Evolutionary conservation across 768 basidiomycete genomes (phyloP).

Genomic region (Candolleomyces aberdarensis): DNA sequence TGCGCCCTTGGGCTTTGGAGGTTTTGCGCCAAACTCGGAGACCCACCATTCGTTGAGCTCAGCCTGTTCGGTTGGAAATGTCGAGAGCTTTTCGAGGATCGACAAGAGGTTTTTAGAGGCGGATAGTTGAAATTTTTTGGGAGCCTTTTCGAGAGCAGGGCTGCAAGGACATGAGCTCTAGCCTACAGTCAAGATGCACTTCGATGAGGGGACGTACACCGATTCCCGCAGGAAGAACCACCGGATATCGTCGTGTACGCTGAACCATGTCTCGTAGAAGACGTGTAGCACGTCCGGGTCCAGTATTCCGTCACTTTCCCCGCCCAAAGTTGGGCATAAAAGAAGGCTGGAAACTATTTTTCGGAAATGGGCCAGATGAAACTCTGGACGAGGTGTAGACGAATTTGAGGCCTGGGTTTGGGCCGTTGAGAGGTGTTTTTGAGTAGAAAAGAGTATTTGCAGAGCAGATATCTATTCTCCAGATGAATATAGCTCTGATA

Average conservation of each 20-base stretch:
- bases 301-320: conserved; percentile 31
- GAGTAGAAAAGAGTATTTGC: conserved; percentile 72
- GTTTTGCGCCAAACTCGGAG: conserved; percentile 57
- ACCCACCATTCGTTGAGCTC: conserved; percentile 84
- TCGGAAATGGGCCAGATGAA: conserved; percentile 66
- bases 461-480: conserved; percentile 58
- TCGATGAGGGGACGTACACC: conserved; percentile 42
- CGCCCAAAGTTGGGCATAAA: conserved; percentile 43
- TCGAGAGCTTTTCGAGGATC: conserved; percentile 62
- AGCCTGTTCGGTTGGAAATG: conserved; percentile 66
- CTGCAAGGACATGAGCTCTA: conserved; percentile 13
- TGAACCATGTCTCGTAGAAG: conserved; percentile 73
- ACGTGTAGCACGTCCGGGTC: conserved; percentile 58
- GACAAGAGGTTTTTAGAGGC: conserved; percentile 49
- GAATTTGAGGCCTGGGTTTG: conserved; percentile 37
- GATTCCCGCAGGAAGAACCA: conserved; percentile 88
- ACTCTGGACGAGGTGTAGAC: conserved; percentile 53
- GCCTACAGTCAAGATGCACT: neutral
- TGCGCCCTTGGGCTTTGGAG: conserved; percentile 44
- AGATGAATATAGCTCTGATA: neutral
- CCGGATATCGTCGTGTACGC: conserved; percentile 76
- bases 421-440: conserved; percentile 74
- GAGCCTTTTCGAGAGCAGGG: conserved; percentile 27
- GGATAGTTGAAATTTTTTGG: conserved; percentile 30
- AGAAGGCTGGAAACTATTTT: conserved; percentile 60